phyloP scores from a whole-genome alignment of 1,139 yeast genomes.

The Yamadazyma mexicana region DNA sequence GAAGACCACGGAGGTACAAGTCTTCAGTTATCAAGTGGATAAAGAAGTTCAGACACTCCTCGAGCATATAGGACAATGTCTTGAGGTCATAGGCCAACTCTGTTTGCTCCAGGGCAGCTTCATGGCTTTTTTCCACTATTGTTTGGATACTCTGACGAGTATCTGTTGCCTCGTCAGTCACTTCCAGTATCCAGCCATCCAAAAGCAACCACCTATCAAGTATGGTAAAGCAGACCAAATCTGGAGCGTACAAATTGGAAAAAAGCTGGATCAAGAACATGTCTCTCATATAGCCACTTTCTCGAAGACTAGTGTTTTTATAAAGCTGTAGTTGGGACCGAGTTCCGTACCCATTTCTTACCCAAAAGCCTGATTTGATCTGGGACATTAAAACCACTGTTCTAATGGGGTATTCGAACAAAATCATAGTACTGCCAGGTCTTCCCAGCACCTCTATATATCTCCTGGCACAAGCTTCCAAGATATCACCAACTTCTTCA shows the following conservation, averaged over 20 bases:
- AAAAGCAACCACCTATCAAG: slow-evolving; percentile 70
- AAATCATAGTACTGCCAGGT: slow-evolving; percentile 15
- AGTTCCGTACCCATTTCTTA: slow-evolving; percentile 63
- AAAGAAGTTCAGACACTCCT: slow-evolving; percentile 73
- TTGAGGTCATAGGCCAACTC: slow-evolving; percentile 37
- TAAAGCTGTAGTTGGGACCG: slow-evolving; percentile 80
- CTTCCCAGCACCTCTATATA: not conserved
- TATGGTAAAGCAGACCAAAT: slow-evolving; percentile 58
- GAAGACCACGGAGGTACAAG: slow-evolving; percentile 51
- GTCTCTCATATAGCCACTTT: slow-evolving; percentile 78
- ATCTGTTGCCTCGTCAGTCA: slow-evolving; percentile 1
- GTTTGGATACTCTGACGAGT: slow-evolving; percentile 2
- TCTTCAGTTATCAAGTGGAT: slow-evolving; percentile 73
- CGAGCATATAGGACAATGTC: slow-evolving; percentile 61
- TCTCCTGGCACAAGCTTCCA: slow-evolving; percentile 13
- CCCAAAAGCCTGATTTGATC: slow-evolving; percentile 61
- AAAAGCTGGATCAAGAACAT: slow-evolving; percentile 70
- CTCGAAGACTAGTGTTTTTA: slow-evolving; percentile 78
- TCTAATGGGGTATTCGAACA: slow-evolving; percentile 76
- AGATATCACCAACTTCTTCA: slow-evolving; percentile 18
- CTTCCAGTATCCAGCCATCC: slow-evolving; percentile 41
- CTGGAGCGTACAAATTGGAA: slow-evolving; percentile 57
- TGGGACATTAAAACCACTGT: slow-evolving; percentile 61
- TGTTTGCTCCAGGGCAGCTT: slow-evolving; percentile 1
- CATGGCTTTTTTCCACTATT: not conserved